Evolutionary conservation across 306 rosid species (phyloP), one percentile per base, ranked within the genome.

Genomic region (Begonia masoniana): DNA sequence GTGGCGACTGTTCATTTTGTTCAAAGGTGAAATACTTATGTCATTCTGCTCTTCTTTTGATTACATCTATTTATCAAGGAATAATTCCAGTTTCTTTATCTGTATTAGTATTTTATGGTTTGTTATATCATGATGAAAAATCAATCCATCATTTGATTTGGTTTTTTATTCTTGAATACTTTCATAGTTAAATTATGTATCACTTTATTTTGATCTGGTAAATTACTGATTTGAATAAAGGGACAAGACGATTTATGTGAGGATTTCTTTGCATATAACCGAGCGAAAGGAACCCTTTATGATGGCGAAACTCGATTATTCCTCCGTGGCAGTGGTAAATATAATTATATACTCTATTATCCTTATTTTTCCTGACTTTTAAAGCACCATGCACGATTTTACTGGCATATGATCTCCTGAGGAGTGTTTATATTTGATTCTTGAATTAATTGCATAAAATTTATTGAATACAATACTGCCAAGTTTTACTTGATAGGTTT

Each of bases 231-330:
- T 67, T 61, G 64, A 57, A 10, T 58, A 21, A 70, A 91, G 97
- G 97, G 97, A 55, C 88, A 91, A 14, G 97, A 91, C 43, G 97
- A 91, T 76, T 75, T 85, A 50, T 91, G 97, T 43, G 97, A 91
- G 72, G 76, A 64, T 49, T 91, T 91, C 78, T 91, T 85, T 73
- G 91, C 97, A 54, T 81, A 74, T 61, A 91, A 83, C 64, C 91
- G 97, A 43, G 95, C 97, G 31, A 77, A 81, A 56, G 97, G 97
- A 62, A 91, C 95, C 42, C 97, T 91, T 56, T 91, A 91, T 47
- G 97, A 85, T 60, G 96, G 97, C 55, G 94, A 91, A 76, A 91
- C 97, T 67, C 76, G 97, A 54, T 65, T 91, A 23, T 85, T 91
- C 83, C 81, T 91, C 49, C 85, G 82, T 42, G 39, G 47, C 62